Evolutionary conservation across 2,329 filamentous ascomycete genomes (phyloP), one percentile per base, ranked within the genome.

Genomic region (Sporothrix euskadiensis): DNA sequence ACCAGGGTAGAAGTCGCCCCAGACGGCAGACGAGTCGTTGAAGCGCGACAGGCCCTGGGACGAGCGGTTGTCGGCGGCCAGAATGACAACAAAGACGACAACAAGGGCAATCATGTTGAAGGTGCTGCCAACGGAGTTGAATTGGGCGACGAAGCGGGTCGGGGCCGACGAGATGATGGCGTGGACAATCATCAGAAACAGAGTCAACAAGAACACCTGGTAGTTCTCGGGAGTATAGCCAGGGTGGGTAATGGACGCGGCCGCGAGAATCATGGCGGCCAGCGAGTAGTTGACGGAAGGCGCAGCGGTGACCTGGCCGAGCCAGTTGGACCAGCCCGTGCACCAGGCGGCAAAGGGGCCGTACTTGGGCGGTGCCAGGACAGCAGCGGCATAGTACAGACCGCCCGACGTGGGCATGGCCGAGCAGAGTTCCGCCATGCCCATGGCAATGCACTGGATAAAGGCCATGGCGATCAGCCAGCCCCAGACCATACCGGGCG

Each of bases 381-480:
- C 91, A 4, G 91, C 91, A 22, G 90, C 83, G 19, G 91, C 91
- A 79, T 94, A 94, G 81, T 94, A 94, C 16, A 94, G 83, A 35
- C 91, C 91, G 72, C 91, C 91, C 80, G 86, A 88, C 1, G 91
- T 92, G 4, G 91, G 91, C 90, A 93, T 92, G 61, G 88, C 89
- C 2, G 88, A 91, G 77, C 91, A 92, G 22, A 93, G 83, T 80
- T 93, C 91, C 1, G 91, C 91, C 88, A 90, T 90, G 26, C 86
- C 87, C 81, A 89, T 86, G 9, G 91, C 91, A 73, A 93, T 88
- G 80, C 88, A 89, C 78, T 92, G 88, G 54, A 93, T 92, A 56
- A 92, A 92, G 5, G 90, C 77, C 87, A 92, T 91, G 68, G 90
- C 90, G 63, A 93, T 84, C 39, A 93, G 81, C 91, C 91, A 94